Evolutionary conservation across 441 rosid genomes (phyloP).

Genomic region (Brassica balearica): DNA sequence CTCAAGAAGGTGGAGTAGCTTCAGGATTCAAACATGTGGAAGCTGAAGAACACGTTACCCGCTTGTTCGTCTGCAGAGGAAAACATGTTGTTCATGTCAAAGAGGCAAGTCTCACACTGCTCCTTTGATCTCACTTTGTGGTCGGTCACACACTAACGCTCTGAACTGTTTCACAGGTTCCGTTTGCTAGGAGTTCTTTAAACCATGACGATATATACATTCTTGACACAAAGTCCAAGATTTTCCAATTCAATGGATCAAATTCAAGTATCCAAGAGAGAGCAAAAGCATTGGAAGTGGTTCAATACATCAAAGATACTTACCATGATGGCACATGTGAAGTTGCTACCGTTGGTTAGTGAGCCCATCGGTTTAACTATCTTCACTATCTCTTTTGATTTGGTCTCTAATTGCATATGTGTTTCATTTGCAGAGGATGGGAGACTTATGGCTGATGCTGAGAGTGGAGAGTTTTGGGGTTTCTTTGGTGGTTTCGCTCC

Average conservation of each 20-base stretch:
- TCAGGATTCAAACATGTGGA: slow-evolving; percentile 92
- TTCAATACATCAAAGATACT: slow-evolving; percentile 81
- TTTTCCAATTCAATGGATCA: slow-evolving; percentile 86
- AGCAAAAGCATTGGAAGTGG: slow-evolving; percentile 95
- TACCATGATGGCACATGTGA: slow-evolving; percentile 87
- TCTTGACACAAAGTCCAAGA: slow-evolving; percentile 87
- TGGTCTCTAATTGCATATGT: slow-evolving; percentile 29
- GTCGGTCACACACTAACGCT: not conserved
- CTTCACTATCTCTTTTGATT: slow-evolving; percentile 14
- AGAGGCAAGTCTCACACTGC: slow-evolving; percentile 62
- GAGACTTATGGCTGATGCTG: slow-evolving; percentile 88
- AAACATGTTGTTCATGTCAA: slow-evolving; percentile 95
- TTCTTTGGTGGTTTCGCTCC: slow-evolving; percentile 98
- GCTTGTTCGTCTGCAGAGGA: slow-evolving; percentile 91
- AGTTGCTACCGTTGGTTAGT: slow-evolving; percentile 84
- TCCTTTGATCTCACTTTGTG: slow-evolving; percentile 14
- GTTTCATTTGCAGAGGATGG: slow-evolving; percentile 78
- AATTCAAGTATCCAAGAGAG: slow-evolving; percentile 91
- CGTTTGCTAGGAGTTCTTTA: slow-evolving; percentile 83
- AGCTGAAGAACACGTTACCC: slow-evolving; percentile 78
- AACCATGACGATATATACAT: slow-evolving; percentile 83
- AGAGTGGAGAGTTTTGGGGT: slow-evolving; percentile 95
- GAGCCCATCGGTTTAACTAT: slow-evolving; percentile 19
- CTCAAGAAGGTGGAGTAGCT: slow-evolving; percentile 94
- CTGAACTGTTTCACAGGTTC: slow-evolving; percentile 57